Conservation (phyloP, 192 early-diverging fungal species). For the Chytriomyces sp. region DNA sequence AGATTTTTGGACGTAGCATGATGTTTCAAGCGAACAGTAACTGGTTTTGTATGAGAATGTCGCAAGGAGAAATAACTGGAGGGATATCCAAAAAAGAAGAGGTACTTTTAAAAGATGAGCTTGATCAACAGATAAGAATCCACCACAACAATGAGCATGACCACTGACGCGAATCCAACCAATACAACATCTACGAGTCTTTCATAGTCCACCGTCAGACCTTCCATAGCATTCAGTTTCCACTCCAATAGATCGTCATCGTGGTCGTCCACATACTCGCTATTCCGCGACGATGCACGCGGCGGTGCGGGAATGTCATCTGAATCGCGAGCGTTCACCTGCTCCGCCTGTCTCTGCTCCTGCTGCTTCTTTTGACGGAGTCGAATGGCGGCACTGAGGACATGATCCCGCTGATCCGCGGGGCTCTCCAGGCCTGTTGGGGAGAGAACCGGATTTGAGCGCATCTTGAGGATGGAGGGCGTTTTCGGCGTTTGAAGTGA, state of each 20-base stretch:
- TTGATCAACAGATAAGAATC: not conserved
- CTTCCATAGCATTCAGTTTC: not conserved
- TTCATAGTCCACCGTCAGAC: not conserved
- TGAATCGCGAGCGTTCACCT: not conserved
- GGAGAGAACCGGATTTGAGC: not conserved
- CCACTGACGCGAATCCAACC: not conserved
- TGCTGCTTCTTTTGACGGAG: not conserved
- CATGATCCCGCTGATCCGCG: not conserved
- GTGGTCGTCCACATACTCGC: not conserved
- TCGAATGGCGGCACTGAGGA: not conserved
- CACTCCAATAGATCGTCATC: not conserved
- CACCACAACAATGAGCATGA: not conserved
- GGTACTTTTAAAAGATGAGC: not conserved
- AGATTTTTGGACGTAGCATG: too few species aligned
- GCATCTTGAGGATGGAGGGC: not conserved
- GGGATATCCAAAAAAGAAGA: too few species aligned
- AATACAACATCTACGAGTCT: not conserved
- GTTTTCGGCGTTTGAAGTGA: not conserved
- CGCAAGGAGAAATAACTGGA: too few species aligned
- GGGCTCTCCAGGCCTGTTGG: not conserved
- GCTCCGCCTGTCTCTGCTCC: not conserved
- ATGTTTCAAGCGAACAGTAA: too few species aligned
- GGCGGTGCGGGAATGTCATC: not conserved
- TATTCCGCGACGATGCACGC: not conserved
- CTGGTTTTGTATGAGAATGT: too few species aligned